A percentile compares a stretch with the other conserved stretches of the same genome.
phyloP scores from a whole-genome alignment of 768 basidiomycete genomes.

The Leccinum subtestaceum region DNA sequence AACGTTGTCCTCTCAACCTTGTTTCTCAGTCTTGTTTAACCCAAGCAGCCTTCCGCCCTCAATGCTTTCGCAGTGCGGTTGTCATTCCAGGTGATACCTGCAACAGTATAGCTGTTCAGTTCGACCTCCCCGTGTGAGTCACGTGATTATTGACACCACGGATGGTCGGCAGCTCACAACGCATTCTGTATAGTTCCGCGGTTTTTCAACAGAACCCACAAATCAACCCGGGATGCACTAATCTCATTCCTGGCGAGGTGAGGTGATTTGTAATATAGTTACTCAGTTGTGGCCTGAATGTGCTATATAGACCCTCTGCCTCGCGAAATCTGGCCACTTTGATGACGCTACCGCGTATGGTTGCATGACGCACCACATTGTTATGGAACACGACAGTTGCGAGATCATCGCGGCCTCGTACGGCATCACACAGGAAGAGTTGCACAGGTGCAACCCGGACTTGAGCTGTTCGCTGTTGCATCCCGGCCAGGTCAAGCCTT shows the following conservation, averaged over 20 bases:
- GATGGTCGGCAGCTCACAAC: neutral
- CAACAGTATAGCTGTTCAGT: conserved; percentile 54
- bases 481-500: conserved; percentile 49
- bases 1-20: neutral
- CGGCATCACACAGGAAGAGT: conserved; percentile 29
- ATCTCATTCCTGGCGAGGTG: conserved; percentile 52
- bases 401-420: conserved; percentile 37
- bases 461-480: conserved; percentile 12
- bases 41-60: conserved; percentile 34
- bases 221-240: conserved; percentile 48
- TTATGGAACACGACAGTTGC: conserved; percentile 42
- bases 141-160: neutral
- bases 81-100: conserved; percentile 57
- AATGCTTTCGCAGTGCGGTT: conserved; percentile 60
- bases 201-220: too few relatives aligned
- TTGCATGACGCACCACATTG: too few relatives aligned
- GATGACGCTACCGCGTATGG: too few relatives aligned
- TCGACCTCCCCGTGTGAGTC: conserved; percentile 62
- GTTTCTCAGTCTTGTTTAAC: conserved; percentile 31
- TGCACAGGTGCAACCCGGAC: too few relatives aligned
- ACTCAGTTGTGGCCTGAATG: neutral
- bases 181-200: conserved; percentile 31
- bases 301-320: conserved; percentile 44
- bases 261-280: neutral
- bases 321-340: conserved; percentile 36